Evolutionary conservation across 768 basidiomycete genomes (phyloP).

Genomic region (Clavulina sp.): DNA sequence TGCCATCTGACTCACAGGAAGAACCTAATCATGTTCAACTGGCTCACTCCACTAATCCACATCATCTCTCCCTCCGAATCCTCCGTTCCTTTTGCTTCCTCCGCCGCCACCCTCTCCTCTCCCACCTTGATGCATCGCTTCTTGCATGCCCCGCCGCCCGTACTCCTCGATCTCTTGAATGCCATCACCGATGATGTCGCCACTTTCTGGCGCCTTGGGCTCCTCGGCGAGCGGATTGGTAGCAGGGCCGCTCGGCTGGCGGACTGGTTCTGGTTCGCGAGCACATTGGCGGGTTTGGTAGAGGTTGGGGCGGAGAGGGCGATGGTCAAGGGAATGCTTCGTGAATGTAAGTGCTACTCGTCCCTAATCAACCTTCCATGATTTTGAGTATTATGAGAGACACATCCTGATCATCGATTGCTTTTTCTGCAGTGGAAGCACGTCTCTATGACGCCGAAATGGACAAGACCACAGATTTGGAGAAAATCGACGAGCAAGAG

Average conservation of each 20-base stretch:
- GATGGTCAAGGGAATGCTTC: constrained; percentile 41
- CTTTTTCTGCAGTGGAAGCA: constrained; percentile 2
- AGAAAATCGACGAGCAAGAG: constrained; percentile 32
- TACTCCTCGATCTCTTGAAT: constrained; percentile 60
- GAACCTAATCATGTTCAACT: constrained; percentile 67
- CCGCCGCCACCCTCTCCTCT: constrained; percentile 25
- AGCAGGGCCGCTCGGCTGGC: constrained; percentile 55
- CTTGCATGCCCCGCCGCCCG: constrained; percentile 65
- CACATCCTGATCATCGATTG: too few species aligned
- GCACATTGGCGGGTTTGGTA: constrained; percentile 63
- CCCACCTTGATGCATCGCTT: constrained; percentile 41
- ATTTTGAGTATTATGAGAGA: too few species aligned
- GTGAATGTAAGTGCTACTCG: constrained; percentile 31
- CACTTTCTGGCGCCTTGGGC: constrained; percentile 54
- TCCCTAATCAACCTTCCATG: too few species aligned
- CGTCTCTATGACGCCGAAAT: constrained; percentile 12
- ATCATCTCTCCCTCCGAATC: constrained; percentile 45
- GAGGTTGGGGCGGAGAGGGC: constrained; percentile 69
- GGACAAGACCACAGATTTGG: constrained; percentile 20
- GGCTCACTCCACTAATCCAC: constrained; percentile 56
- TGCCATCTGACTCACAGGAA: constrained; percentile 31
- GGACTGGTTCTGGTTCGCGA: constrained; percentile 75
- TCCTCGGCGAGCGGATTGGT: constrained; percentile 47
- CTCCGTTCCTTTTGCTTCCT: constrained; percentile 12
- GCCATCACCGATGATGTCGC: constrained; percentile 62